Evolutionary conservation across 2,329 filamentous ascomycete genomes (phyloP).

Genomic region (Sarocladiaceae sp.): DNA sequence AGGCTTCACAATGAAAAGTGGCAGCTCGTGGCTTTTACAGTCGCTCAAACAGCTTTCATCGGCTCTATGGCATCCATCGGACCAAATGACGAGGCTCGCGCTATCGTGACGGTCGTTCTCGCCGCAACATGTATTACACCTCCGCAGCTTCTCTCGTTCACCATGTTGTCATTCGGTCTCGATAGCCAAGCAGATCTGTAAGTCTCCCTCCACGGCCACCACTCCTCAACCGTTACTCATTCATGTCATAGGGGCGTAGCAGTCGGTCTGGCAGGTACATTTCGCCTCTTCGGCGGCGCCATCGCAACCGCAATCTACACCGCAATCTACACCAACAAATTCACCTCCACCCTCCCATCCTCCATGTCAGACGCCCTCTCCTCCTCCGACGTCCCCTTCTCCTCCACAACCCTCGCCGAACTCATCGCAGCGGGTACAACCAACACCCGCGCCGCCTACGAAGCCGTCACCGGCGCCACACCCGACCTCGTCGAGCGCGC

Average conservation of each 20-base stretch:
- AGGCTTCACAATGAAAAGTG: conserved; percentile 29
- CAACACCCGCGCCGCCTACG: conserved; percentile 29
- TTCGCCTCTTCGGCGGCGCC: conserved; percentile 31
- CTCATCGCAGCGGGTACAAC: conserved; percentile 23
- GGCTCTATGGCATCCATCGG: conserved; percentile 29
- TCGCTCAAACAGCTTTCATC: conserved; percentile 29
- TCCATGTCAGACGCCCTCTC: conserved; percentile 18
- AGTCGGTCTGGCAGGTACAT: conserved; percentile 31
- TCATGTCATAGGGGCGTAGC: conserved; percentile 23
- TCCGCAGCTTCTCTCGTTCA: conserved; percentile 27
- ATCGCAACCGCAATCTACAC: conserved; percentile 34
- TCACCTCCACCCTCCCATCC: conserved; percentile 18
- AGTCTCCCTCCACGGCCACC: background rate
- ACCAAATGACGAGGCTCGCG: conserved; percentile 25
- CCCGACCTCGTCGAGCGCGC: conserved; percentile 21
- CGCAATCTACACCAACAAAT: conserved; percentile 26
- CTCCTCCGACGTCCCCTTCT: conserved; percentile 16
- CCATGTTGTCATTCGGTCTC: conserved; percentile 29
- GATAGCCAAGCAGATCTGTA: conserved; percentile 29
- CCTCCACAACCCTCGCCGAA: conserved; percentile 14
- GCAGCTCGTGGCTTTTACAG: conserved; percentile 29
- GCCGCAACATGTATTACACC: conserved; percentile 26
- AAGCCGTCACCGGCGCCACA: conserved; percentile 22
- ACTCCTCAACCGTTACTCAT: background rate
- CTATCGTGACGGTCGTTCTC: conserved; percentile 27